A percentile compares a stretch with the other conserved stretches of the same genome.
phyloP scores from a whole-genome alignment of 2,329 filamentous ascomycete species.

The Aulographum hederae region DNA sequence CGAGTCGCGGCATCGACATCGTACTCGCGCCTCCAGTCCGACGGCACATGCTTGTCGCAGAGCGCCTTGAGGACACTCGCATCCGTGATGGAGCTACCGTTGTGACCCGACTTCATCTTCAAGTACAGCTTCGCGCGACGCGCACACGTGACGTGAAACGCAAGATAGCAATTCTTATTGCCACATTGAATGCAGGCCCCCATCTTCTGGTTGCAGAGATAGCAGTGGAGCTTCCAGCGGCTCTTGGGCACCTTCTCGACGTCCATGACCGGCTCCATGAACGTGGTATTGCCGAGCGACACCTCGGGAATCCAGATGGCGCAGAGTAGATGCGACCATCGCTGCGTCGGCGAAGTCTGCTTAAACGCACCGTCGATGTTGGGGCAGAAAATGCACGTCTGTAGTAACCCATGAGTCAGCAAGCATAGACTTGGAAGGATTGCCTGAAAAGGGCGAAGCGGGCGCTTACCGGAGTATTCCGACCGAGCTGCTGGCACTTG shows the following conservation, averaged over 20 bases:
- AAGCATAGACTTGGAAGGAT: too few relatives aligned
- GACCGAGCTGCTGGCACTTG: slow-evolving; percentile 88
- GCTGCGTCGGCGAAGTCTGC: slow-evolving; percentile 72
- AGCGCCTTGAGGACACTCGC: slow-evolving; percentile 79
- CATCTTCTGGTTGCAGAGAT: slow-evolving; percentile 96
- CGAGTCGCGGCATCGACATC: slow-evolving; percentile 62
- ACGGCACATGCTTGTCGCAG: slow-evolving; percentile 85
- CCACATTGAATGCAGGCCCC: slow-evolving; percentile 96
- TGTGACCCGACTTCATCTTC: slow-evolving; percentile 89
- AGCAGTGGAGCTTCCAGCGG: slow-evolving; percentile 84
- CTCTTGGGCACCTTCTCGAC: slow-evolving; percentile 94
- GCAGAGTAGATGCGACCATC: slow-evolving; percentile 93
- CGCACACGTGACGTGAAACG: slow-evolving; percentile 94
- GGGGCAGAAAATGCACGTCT: slow-evolving; percentile 95
- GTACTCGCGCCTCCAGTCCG: slow-evolving; percentile 76
- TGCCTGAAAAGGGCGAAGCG: slow-evolving; percentile 11
- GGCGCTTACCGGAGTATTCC: slow-evolving; percentile 58
- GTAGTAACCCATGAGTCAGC: too few relatives aligned
- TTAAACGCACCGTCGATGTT: slow-evolving; percentile 98
- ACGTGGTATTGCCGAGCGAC: slow-evolving; percentile 82
- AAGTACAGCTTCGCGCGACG: slow-evolving; percentile 72
- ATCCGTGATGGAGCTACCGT: slow-evolving; percentile 59
- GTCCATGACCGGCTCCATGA: slow-evolving; percentile 97
- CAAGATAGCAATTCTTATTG: slow-evolving; percentile 92
- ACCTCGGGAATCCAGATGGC: slow-evolving; percentile 98